Conservation (phyloP, 768 basidiomycete species). For the Suillus luteus region DNA sequence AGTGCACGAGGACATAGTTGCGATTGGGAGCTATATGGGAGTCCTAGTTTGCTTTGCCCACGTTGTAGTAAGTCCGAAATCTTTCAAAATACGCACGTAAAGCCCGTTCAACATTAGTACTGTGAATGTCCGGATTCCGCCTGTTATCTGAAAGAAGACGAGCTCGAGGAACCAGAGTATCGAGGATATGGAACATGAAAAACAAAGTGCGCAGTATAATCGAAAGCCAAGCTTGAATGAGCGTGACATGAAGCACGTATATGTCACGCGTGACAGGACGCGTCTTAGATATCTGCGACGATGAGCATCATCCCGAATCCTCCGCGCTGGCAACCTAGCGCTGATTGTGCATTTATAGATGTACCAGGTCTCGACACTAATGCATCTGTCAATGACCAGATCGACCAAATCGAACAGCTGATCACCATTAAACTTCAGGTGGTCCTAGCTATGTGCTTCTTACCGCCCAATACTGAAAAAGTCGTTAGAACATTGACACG, state of each 20-base stretch:
- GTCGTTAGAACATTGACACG: slow-evolving; percentile 79
- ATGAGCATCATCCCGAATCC: slow-evolving; percentile 59
- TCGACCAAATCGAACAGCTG: slow-evolving; percentile 94
- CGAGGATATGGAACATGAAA: no score
- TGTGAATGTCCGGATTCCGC: not conserved
- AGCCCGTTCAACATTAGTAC: not conserved
- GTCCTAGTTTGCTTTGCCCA: no score
- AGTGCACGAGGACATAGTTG: no score
- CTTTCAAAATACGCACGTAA: not conserved
- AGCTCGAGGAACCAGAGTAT: not conserved
- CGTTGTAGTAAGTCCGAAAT: no score
- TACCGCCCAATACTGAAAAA: slow-evolving; percentile 19
- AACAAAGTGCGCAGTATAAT: no score
- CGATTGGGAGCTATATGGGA: no score
- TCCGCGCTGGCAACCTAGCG: slow-evolving; percentile 65
- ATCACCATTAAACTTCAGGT: slow-evolving; percentile 93
- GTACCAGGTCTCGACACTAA: slow-evolving; percentile 73
- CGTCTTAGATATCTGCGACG: slow-evolving; percentile 15
- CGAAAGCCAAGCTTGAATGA: not conserved
- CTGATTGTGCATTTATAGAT: slow-evolving; percentile 62
- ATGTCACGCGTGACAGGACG: slow-evolving; percentile 29
- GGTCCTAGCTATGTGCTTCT: not conserved
- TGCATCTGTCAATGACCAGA: slow-evolving; percentile 75
- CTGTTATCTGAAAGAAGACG: not conserved
- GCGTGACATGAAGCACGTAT: slow-evolving; percentile 18